Evolutionary conservation across 768 basidiomycete species (phyloP).

Genomic region (Termitomyces titanicus): DNA sequence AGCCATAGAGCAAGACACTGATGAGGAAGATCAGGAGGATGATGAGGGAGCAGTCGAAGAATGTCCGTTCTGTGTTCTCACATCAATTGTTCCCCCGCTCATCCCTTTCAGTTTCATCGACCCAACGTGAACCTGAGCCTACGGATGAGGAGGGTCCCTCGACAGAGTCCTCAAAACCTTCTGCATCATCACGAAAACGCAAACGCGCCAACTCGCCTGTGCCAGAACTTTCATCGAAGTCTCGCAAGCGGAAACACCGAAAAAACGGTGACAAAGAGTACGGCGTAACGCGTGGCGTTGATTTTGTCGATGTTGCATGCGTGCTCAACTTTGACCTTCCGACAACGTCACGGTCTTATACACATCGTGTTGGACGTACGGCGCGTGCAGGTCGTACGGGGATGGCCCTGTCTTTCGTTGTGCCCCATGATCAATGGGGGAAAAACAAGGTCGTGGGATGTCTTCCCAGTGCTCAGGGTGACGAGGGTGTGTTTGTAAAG

Average conservation of each 20-base stretch:
- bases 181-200: conserved; percentile 44
- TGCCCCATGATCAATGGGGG: conserved; percentile 65
- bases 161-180: conserved; percentile 5
- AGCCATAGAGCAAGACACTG: conserved; percentile 39
- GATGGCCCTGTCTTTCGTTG: conserved; percentile 86
- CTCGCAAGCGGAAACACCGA: conserved; percentile 49
- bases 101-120: conserved; percentile 43
- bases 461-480: conserved; percentile 65
- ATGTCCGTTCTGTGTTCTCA: conserved; percentile 20
- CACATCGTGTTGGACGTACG: conserved; percentile 93
- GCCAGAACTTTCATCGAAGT: conserved; percentile 31
- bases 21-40: conserved; percentile 40
- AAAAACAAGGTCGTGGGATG: conserved; percentile 71
- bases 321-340: conserved; percentile 99
- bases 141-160: conserved; percentile 13
- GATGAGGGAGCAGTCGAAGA: conserved; percentile 35
- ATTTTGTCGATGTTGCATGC: conserved; percentile 95
- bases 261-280: conserved; percentile 71
- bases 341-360: conserved; percentile 79
- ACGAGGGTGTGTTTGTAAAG: conserved; percentile 72
- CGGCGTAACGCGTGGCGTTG: conserved; percentile 92
- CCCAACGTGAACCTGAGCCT: conserved; percentile 42
- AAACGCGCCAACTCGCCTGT: conserved; percentile 46
- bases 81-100: not conserved
- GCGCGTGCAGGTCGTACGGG: conserved; percentile 94